Base-by-base conservation (phyloP, 352 stramenopile genomes). In the Phytophthora europaea region DNA sequence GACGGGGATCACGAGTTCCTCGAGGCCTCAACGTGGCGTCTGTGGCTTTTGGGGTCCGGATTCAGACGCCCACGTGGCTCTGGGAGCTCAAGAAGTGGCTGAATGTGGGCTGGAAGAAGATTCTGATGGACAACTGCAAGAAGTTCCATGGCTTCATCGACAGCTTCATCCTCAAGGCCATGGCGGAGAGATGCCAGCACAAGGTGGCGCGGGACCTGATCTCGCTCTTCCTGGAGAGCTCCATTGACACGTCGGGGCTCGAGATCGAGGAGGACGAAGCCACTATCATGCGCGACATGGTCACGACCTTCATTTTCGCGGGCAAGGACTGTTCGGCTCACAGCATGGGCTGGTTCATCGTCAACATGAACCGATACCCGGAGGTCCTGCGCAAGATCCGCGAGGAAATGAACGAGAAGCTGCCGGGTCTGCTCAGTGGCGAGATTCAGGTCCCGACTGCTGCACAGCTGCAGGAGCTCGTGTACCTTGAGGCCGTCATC, bases 291-390 rank as follows among this genome's bases (percentile, higher is more conserved):
- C 81, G 83, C 12, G 82, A 93, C 65, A 88, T 94, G 64, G 75
- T 91, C 23, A 72, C 87, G 33, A 91, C 76, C 54, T 90, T 93
- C 52, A 78, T 94, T 52, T 79, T 93, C 26, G 87, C 84, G 13
- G 87, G 85, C 57, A 79, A 86, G 18, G 87, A 93, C 70, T 91
- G 85, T 23, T 89, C 85, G 1, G 77, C 85, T 0, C 80, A 81
- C 47, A 75, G 72, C n/a, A 70, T 94, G 58, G 71, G 57, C 15
- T 94, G 87, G 87, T 79, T 90, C 43, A 63, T 91, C 38, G 83
- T 90, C 20, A 63, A 63, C 56, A 63, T 63, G 56, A 63, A 63
- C 38, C 38, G 56, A 10, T 28, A 63, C 23, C 85, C 82, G 12
- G 38, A 86, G 12, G 60, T 89, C 4, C 60, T 77, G n/a, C 53